Percentiles rank a stretch among this genome's conserved stretches.
Conservation (phyloP, 169 alveolate genomes). For the Plasmodium gallinaceum region DNA sequence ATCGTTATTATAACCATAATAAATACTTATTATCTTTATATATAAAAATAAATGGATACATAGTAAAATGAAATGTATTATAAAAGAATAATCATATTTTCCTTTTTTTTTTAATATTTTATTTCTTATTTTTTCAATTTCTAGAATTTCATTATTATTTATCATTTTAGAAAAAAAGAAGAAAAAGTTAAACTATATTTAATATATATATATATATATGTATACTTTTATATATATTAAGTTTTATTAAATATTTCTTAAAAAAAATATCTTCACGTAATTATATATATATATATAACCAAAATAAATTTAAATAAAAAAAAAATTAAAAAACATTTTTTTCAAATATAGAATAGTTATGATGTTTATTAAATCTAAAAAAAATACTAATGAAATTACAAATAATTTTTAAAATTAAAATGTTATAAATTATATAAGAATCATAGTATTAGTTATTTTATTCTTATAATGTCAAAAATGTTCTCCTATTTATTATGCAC, state of each 20-base stretch:
- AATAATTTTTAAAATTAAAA: no score
- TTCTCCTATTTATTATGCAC: constrained; percentile 25
- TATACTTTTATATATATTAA: no score
- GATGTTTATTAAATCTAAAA: no score
- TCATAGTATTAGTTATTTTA: not conserved
- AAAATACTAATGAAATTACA: no score
- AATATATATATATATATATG: not conserved
- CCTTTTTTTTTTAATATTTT: constrained; percentile 11
- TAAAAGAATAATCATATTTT: constrained; percentile 18
- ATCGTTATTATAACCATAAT: constrained; percentile 25
- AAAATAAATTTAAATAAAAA: no score
- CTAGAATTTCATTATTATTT: constrained; percentile 12
- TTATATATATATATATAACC: not conserved
- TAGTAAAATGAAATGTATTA: constrained; percentile 20
- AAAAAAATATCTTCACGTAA: no score
- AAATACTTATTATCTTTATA: constrained; percentile 20
- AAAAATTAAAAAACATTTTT: no score
- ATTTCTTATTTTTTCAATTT: constrained; percentile 31
- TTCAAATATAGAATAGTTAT: no score
- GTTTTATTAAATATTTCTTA: no score
- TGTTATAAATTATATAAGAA: no score
- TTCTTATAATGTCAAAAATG: not conserved
- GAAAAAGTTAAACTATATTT: not conserved
- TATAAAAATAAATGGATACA: constrained; percentile 37
- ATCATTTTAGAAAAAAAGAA: not conserved